Base-by-base conservation (phyloP, 192 early-diverging fungal species). In the Spizellomyces punctatus region DNA sequence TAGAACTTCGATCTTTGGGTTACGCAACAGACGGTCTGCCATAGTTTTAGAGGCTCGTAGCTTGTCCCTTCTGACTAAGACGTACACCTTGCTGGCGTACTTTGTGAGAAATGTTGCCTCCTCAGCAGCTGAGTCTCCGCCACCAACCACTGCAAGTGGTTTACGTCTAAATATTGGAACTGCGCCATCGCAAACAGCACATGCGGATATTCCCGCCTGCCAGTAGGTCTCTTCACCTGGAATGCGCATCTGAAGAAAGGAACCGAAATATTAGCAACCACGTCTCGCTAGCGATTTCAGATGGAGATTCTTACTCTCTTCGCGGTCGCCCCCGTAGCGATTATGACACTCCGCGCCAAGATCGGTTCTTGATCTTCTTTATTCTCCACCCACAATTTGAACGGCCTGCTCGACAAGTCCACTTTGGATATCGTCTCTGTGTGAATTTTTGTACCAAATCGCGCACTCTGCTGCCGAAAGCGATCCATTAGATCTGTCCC, bases 181-280 rank as follows among this genome's bases (percentile, higher is more conserved):
- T 47, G 94, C 93, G 72, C 95, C 96, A 78, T 98, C 95, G 85
- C 96, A 98, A 46, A 98, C 95, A 58, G 96, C 95, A 76, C 95
- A 97, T 6, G 96, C 95, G 62, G 92, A 94, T 82, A 98, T 97
- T 71, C 96, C 96, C 12, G 85, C 84, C 80, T 97, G 95, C 95
- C 95, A 98, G 87, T 94, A 96, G 58, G 19, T 83, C 55, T 95
- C 94, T 76, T 97, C 96, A 64, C 96, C 95, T 36, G 85, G 83
- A 63, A 83, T 75, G 64, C 67, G 21, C 41, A 77, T 57, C 75
- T 76, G 42, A 16, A 36, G 27, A 14, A 42, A 41, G 59, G 42
- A 27, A 12, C 9, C 6, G 14, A 61, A 41, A 61, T 7, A 17
- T 41, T 61, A 41, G 42, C 14, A n/a, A 7, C 22, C 54, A 22